Evolutionary conservation across 2,329 filamentous ascomycete genomes (phyloP).

Genomic region (Ophiostoma australiae): DNA sequence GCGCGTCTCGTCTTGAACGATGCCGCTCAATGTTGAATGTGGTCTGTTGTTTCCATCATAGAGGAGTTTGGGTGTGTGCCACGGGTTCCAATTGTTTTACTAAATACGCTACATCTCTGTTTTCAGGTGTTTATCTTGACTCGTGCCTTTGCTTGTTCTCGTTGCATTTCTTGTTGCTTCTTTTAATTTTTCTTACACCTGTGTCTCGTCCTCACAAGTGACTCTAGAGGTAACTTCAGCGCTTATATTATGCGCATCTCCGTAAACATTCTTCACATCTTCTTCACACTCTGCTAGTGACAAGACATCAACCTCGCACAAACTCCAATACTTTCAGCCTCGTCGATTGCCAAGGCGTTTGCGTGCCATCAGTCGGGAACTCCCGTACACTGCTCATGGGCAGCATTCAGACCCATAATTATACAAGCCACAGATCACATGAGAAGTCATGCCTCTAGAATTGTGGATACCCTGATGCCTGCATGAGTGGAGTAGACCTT

Average conservation of each 20-base stretch:
- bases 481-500: not conserved
- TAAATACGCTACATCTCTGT: not conserved
- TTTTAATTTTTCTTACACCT: not conserved
- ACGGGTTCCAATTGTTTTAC: not conserved
- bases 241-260: not conserved
- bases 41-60: slow-evolving; percentile 20
- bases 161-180: not conserved
- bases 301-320: not conserved
- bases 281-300: not conserved
- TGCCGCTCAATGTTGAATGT: slow-evolving; percentile 12
- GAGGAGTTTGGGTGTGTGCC: slow-evolving; percentile 24
- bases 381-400: not conserved
- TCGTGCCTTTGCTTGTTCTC: not conserved
- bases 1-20: slow-evolving; percentile 7
- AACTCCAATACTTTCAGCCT: not conserved
- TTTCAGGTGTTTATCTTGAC: not conserved
- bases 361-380: slow-evolving; percentile 4
- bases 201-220: not conserved
- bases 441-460: not conserved
- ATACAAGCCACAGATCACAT: not conserved
- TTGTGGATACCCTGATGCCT: not conserved
- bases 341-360: not conserved
- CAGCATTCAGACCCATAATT: not conserved
- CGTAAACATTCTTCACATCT: not conserved
- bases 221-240: not conserved